Percentiles rank a stretch among this genome's conserved stretches.
Evolutionary conservation across 2,329 filamentous ascomycete species (phyloP).

Genomic region (Didymella segeticola): DNA sequence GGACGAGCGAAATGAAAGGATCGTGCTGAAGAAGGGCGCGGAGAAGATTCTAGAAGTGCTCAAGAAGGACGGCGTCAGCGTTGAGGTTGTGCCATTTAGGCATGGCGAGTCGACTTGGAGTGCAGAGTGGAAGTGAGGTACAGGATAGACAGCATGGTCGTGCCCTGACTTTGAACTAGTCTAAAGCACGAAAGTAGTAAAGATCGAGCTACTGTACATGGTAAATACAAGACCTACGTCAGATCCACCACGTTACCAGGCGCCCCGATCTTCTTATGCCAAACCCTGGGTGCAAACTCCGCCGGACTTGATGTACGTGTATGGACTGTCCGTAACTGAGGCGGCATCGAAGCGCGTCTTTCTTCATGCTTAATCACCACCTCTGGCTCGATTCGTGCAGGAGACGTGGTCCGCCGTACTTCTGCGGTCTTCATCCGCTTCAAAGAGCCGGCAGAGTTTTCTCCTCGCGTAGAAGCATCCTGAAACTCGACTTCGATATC

Average conservation of each 20-base stretch:
- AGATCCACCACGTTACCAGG: neutral
- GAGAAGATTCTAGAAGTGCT: slow-evolving; percentile 63
- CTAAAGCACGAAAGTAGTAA: no score
- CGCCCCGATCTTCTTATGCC: slow-evolving; percentile 1
- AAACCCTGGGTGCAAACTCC: neutral
- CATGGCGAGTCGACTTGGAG: slow-evolving; percentile 67
- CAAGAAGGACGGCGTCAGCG: slow-evolving; percentile 57
- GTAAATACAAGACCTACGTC: neutral
- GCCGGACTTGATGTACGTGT: neutral
- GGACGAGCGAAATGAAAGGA: slow-evolving; percentile 54
- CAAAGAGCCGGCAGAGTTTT: neutral
- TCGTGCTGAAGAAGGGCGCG: slow-evolving; percentile 64
- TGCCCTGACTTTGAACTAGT: neutral
- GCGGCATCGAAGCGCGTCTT: neutral
- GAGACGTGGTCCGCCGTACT: neutral
- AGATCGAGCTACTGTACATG: no score
- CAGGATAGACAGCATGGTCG: no score
- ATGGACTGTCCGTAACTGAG: neutral
- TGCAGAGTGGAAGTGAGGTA: slow-evolving; percentile 49
- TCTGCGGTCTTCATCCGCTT: neutral
- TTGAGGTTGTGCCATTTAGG: slow-evolving; percentile 71
- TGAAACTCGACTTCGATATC: neutral
- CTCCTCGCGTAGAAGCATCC: neutral
- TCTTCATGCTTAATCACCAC: neutral
- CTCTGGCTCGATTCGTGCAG: neutral